Base-by-base conservation (phyloP, 2,329 filamentous ascomycete genomes). In the Exserohilum turcica region DNA sequence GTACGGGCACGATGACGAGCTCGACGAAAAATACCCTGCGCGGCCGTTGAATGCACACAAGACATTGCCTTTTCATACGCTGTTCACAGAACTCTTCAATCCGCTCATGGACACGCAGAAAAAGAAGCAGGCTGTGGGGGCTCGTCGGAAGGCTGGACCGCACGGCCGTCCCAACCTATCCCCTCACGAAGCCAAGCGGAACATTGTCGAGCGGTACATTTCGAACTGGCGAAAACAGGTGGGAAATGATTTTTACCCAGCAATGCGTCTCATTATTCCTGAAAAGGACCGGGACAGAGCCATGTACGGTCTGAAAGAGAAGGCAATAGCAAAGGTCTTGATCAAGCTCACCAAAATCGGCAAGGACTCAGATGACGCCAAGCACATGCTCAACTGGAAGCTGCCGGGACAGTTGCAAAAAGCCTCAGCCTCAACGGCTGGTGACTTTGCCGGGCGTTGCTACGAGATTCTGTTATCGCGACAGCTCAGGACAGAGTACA, bases 221-320 rank as follows among this genome's bases (percentile, higher is more conserved):
- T 83, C 84, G 12, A 83, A 86, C 72, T 99, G 94, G 94, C 85
- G 92, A 33, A 85, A 86, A 50, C 87, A 96, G 56, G 92, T 97
- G 18, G 94, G 94, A 21, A 79, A 91, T 63, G 94, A 99, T 74
- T 90, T 99, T 65, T 97, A 94, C 70, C 94, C 94, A 0, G 93
- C 91, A 1, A 84, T 99, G 74, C 87, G 94, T 16, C 83, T 99
- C 40, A 96, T 97, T 52, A 81, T 97, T 3, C 92, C 93, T 0
- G 91, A 95, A 66, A 95, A 96, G 70, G 94, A 99, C 69, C 86
- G 92, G 33, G 92, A 97, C 67, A 85, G 94, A 42, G 89, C 89
- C 15, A 92, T 96, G 79, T 99, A 97, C 67, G 91, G 93, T 0
- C 80, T 99, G 35, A 97, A 97, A 71, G 94, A 99, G 78, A 92